Base-by-base conservation (phyloP, 257 asterid species). In the Verbascum thapsus region DNA sequence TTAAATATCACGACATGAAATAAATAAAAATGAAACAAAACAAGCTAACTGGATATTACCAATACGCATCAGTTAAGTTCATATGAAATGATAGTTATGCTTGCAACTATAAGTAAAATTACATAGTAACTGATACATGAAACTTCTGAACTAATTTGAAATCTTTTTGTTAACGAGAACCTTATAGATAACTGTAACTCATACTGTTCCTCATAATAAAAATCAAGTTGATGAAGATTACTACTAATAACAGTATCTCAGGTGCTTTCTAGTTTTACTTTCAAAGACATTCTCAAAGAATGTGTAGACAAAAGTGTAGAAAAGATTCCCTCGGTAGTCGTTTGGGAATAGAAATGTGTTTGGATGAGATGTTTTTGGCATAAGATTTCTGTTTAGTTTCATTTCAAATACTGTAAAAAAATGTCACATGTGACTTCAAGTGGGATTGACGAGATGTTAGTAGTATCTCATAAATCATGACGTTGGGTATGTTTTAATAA, bases 1-100 rank as follows among this genome's bases (percentile, higher is more conserved):
- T n/a, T n/a, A n/a, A 19, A 44, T 32, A 26, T 59, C 56, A 63
- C 61, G 62, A 65, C 68, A 70, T 44, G 53, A 37, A 53, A 49
- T 26, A 32, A 17, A 38, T 20, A 51, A 52, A n/a, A 22, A 38
- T 20, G 52, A 57, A 44, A 2, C 41, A 13, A 58, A 50, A 53
- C 9, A 26, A 61, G 20, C 56, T 22, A 6, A 48, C 15, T 38
- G 50, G 40, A 56, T 40, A 18, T 38, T 34, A 51, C 35, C 48
- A 3, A 58, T 3, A 64, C 54, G 62, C 39, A 59, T 47, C 64
- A 26, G 32, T 20, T 10, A 53, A 2, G 61, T 45, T 26, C 62
- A 64, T 30, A 50, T 50, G 66, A 38, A 72, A 64, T 26, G 26
- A 66, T 10, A 45, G 49, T 41, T 51, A 72, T 50, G 59, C 52